Percentiles rank a stretch among this genome's conserved stretches.
These are phyloP conservation scores for Trichoderma erinaceum DNA, from an alignment of 495 filamentous ascomycete species.

Conservation along the genomic window DNA sequence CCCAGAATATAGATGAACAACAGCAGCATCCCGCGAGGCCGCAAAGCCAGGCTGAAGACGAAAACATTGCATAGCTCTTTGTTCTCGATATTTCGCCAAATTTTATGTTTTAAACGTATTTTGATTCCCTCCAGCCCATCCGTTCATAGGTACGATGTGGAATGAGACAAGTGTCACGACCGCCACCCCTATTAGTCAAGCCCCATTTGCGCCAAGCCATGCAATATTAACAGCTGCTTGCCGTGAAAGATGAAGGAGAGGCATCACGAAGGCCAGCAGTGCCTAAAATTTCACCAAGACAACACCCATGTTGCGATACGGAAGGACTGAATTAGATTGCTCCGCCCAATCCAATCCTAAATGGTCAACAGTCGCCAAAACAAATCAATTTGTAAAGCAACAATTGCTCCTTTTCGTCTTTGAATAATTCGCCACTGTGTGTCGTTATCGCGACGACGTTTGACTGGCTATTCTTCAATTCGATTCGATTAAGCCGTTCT, in stretches of 20 bases:
- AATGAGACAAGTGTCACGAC: neutral
- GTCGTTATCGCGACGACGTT: neutral
- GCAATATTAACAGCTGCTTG: slow-evolving; percentile 12
- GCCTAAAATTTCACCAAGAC: neutral
- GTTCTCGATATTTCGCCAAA: neutral
- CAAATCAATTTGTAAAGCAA: neutral
- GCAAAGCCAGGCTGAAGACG: neutral
- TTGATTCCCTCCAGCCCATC: neutral
- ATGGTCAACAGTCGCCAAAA: neutral
- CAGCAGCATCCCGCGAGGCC: neutral
- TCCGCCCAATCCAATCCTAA: neutral
- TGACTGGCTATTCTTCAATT: neutral
- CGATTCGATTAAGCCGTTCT: neutral
- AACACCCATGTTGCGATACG: neutral
- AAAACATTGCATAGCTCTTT: neutral
- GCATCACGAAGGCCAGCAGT: neutral
- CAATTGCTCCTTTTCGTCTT: neutral
- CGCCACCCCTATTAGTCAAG: neutral
- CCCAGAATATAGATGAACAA: neutral
- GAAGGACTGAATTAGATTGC: neutral
- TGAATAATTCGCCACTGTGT: too few species aligned
- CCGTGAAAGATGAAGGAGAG: neutral
- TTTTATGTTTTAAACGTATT: neutral
- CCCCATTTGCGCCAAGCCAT: slow-evolving; percentile 5
- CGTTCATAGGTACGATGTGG: neutral